Evolutionary conservation across 306 rosid genomes (phyloP), one percentile per base, ranked within the genome.

Genomic region (Casuarina glauca): DNA sequence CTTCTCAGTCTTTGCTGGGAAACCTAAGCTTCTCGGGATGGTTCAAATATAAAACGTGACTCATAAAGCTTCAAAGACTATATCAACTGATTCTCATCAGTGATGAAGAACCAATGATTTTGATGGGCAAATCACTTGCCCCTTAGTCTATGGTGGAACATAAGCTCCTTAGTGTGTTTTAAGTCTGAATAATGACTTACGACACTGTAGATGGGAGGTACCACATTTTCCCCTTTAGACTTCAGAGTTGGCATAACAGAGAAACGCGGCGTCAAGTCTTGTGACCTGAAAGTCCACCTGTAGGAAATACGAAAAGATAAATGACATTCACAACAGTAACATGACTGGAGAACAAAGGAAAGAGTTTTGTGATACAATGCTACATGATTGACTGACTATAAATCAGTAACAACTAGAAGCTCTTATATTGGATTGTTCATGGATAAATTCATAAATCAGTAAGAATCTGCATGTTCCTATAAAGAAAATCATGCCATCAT

Each of bases 201-300:
- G 68, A 96, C 80, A 70, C 97, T 93, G 81, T 86, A 93, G 74
- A 91, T 86, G 63, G 98, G 97, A 86, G 96, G 94, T 79, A 96
- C 86, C 74, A 73, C 81, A 68, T 74, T 85, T 74, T 81, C 69
- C 45, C 91, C 86, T 84, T 89, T 86, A 67, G 85, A 75, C 82
- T 86, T 93, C 8, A 90, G 74, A 72, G 90, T 76, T 45, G 96
- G 99, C 90, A 91, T 89, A 71, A 96, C 87, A 51, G 99, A 91
- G 86, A 96, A 96, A 76, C 93, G 84, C 5, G 96, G 94, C 16
- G 93, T 89, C 86, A 93, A 76, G 79, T 93, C 91, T 76, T 92
- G 97, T 80, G 98, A 91, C 83, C 96, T 90, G 74, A 96, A 96
- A 61, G 86, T 93, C 99, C 99, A 96, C 76, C 99, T 95, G 85